Percentiles rank a stretch among this genome's conserved stretches.
Conservation (phyloP, 2,329 filamentous ascomycete species). For the Monosporascus sp. region DNA sequence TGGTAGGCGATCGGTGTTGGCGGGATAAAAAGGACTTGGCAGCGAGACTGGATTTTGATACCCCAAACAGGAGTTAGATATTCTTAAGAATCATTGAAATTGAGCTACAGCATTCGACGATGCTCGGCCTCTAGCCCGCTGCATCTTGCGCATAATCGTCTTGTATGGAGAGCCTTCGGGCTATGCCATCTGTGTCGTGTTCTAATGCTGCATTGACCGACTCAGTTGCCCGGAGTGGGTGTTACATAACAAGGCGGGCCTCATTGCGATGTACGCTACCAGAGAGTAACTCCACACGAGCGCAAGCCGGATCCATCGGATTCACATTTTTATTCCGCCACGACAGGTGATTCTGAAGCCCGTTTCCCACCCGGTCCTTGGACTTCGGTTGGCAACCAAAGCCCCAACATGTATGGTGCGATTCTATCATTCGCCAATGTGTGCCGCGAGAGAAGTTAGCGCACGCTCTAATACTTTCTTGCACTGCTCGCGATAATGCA, state of each 20-base stretch:
- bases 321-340: too few relatives aligned
- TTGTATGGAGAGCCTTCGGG: background rate
- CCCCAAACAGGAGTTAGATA: conserved; percentile 17
- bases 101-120: background rate
- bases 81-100: conserved; percentile 11
- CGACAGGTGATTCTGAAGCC: too few relatives aligned
- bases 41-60: conserved; percentile 22
- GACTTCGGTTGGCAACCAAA: background rate
- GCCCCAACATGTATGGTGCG: background rate
- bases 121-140: background rate
- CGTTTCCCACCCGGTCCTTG: background rate
- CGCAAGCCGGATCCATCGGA: background rate
- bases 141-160: background rate
- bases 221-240: background rate
- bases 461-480: conserved; percentile 42
- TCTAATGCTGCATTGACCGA: background rate
- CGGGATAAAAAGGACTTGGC: conserved; percentile 6
- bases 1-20: background rate
- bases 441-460: conserved; percentile 23
- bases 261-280: background rate
- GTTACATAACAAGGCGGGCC: background rate
- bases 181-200: background rate
- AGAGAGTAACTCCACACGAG: background rate
- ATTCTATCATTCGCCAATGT: conserved; percentile 3
- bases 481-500: conserved; percentile 46